Evolutionary conservation across 2,329 filamentous ascomycete genomes (phyloP).

Genomic region (Calonectria pseudoturangicola): DNA sequence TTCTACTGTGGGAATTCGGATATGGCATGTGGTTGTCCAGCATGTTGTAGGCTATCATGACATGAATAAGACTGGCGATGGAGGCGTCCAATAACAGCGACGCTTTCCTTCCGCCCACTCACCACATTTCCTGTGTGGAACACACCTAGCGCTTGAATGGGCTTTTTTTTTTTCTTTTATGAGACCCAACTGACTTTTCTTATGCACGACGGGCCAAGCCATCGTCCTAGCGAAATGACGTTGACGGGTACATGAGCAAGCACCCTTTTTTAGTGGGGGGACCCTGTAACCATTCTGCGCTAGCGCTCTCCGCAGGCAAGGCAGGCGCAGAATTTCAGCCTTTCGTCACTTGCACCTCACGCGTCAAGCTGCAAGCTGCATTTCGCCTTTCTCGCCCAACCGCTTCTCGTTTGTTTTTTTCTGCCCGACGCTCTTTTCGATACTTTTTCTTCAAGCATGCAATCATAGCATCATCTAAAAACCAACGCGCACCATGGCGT

Average conservation of each 20-base stretch:
- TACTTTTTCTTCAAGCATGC: constrained; percentile 44
- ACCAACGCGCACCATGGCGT: constrained; percentile 52
- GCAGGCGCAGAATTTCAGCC: constrained; percentile 36
- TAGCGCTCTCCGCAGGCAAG: constrained; percentile 25
- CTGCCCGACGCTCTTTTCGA: constrained; percentile 21
- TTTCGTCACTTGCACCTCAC: constrained; percentile 27
- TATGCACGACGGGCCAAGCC: not conserved
- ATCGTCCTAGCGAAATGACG: constrained; percentile 21
- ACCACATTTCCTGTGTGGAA: not conserved
- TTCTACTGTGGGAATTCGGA: constrained; percentile 25
- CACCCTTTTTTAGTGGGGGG: constrained; percentile 31
- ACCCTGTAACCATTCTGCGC: constrained; percentile 32
- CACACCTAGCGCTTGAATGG: not conserved
- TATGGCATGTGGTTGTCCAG: constrained; percentile 9
- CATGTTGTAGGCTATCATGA: constrained; percentile 1
- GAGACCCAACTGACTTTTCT: not conserved
- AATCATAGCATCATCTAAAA: constrained; percentile 32
- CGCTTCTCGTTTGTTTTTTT: not conserved
- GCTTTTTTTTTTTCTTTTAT: not conserved
- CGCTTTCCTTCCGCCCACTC: not conserved
- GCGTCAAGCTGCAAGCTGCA: constrained; percentile 36
- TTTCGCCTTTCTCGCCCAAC: constrained; percentile 8
- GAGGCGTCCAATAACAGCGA: not conserved
- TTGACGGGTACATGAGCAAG: not conserved
- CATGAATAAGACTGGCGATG: not conserved